Base-by-base conservation (phyloP, 2,329 filamentous ascomycete genomes). In the Nothophaeocryptopus gaeumannii region DNA sequence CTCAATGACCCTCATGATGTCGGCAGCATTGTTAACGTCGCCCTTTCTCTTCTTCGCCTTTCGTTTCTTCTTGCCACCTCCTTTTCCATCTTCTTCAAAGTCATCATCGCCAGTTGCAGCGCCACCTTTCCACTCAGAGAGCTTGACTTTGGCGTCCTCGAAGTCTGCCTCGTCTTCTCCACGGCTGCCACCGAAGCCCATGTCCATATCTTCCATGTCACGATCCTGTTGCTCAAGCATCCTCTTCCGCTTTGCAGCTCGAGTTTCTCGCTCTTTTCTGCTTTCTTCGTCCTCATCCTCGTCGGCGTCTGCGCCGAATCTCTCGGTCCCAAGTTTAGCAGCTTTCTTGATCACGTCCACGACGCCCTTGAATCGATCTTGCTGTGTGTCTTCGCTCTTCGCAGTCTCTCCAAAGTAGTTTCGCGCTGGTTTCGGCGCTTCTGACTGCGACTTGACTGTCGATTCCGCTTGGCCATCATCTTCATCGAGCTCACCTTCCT, bases 131-230 rank as follows among this genome's bases (percentile, higher is more conserved):
- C 88, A 88, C 62, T 82, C 73, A 34, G 81, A 83, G 47, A 91
- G 69, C 72, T 87, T 88, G 55, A 89, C 72, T 58, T 79, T 83
- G 37, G 74, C 66, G 0, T 69, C 70, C 9, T 76, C 60, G 9
- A 74, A 66, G 35, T 90, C 91, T 52, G 91, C 91, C 42, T 91
- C 90, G 63, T 96, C 93, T 46, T 88, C 90, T 63, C 89, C 85
- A 26, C 92, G 80, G 64, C 86, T 93, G 14, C 84, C 88, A 31
- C 93, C 93, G 64, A 99, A 97, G 53, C 91, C 92, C 77, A 97
- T 82, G 64, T 99, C 93, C 72, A 99, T 80, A 70, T 99, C 92
- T 50, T 92, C 84, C 40, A 90, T 83, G 66, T 97, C 92, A 40
- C 91, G 81, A 59, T 88, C 86, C 47, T 84, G 71, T n/a, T 72